A percentile compares a stretch with the other conserved stretches of the same genome.
Conservation (phyloP, 1,284 basidiomycete genomes). For the Fistulina hepatica region DNA sequence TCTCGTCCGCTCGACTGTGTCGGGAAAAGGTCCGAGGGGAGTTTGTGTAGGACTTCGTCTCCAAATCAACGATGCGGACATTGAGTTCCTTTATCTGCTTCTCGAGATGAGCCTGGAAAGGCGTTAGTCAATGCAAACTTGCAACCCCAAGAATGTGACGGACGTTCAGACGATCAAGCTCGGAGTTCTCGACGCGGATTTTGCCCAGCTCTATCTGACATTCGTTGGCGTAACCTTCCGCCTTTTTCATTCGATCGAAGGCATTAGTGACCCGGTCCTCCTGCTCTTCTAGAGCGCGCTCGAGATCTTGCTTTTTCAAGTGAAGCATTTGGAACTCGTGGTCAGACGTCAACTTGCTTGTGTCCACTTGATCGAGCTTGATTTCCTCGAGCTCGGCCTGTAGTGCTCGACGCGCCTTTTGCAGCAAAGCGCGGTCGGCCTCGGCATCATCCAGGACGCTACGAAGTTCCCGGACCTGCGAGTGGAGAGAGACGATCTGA, state of each 20-base stretch:
- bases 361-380: slow-evolving; percentile 64
- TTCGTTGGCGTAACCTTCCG: slow-evolving; percentile 64
- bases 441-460: slow-evolving; percentile 76
- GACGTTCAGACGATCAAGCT: slow-evolving; percentile 69
- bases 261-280: slow-evolving; percentile 63
- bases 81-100: slow-evolving; percentile 78
- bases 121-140: slow-evolving; percentile 3
- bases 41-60: slow-evolving; percentile 61
- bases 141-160: slow-evolving; percentile 19
- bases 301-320: slow-evolving; percentile 70
- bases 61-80: slow-evolving; percentile 69
- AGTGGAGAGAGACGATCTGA: slow-evolving; percentile 74
- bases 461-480: slow-evolving; percentile 76
- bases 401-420: slow-evolving; percentile 72
- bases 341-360: slow-evolving; percentile 60
- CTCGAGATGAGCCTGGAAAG: slow-evolving; percentile 59
- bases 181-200: slow-evolving; percentile 66
- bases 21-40: slow-evolving; percentile 42
- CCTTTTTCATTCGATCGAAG: slow-evolving; percentile 70
- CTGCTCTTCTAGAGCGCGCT: slow-evolving; percentile 70
- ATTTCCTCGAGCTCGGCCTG: slow-evolving; percentile 74
- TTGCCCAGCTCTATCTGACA: slow-evolving; percentile 66
- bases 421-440: slow-evolving; percentile 65
- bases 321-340: slow-evolving; percentile 65
- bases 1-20: slow-evolving; percentile 59